Conservation (phyloP, 1,284 basidiomycete species). For the Volvariella surrecta region DNA sequence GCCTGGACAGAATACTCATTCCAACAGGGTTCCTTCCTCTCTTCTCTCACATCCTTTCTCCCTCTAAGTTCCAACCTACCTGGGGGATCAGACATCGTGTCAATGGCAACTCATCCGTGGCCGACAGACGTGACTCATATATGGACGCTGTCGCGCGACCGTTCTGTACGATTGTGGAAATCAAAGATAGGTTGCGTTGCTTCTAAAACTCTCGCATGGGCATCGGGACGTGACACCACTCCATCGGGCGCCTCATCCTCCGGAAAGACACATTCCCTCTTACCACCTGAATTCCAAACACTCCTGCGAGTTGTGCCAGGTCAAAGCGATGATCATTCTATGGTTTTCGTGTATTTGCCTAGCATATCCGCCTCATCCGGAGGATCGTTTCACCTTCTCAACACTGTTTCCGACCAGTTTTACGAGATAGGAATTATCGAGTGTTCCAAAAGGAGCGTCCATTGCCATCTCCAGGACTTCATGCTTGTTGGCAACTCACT, state of each 20-base stretch:
- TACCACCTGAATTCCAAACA: conserved; percentile 51
- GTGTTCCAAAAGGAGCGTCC: conserved; percentile 47
- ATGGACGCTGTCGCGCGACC: conserved; percentile 86
- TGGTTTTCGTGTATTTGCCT: conserved; percentile 60
- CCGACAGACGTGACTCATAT: conserved; percentile 65
- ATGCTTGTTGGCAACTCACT: conserved; percentile 42
- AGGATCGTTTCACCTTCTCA: conserved; percentile 62
- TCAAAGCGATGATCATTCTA: conserved; percentile 35
- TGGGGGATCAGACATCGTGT: conserved; percentile 51
- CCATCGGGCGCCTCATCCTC: conserved; percentile 23
- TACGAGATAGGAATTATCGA: conserved; percentile 47
- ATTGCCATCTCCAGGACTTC: conserved; percentile 73
- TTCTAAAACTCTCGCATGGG: conserved; percentile 38
- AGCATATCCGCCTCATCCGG: conserved; percentile 53
- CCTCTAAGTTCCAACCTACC: conserved; percentile 37
- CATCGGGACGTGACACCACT: conserved; percentile 26
- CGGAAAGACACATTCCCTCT: conserved; percentile 33
- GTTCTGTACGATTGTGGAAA: conserved; percentile 79
- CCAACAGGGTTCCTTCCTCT: conserved; percentile 54
- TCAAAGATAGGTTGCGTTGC: conserved; percentile 60
- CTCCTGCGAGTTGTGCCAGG: conserved; percentile 46
- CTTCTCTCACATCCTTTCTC: conserved; percentile 59
- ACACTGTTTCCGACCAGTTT: conserved; percentile 45
- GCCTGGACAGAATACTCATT: conserved; percentile 61
- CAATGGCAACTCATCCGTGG: conserved; percentile 57